These are phyloP conservation scores for Tulasnella calospora DNA, from an alignment of 768 basidiomycete genomes.

Conservation along the genomic window DNA sequence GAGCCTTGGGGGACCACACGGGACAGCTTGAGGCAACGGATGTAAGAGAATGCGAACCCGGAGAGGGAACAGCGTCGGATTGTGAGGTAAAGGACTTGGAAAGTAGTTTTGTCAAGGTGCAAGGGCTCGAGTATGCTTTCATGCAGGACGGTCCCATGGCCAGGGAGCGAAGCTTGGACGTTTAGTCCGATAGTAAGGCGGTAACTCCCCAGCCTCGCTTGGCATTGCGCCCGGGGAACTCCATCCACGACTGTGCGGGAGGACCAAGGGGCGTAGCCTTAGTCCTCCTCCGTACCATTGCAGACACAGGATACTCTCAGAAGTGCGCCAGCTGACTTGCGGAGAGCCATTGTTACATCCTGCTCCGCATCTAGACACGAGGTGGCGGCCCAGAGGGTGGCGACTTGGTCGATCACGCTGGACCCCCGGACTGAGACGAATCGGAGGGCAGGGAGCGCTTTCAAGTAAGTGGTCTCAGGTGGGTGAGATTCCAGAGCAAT, in stretches of 20 bases:
- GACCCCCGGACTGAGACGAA: neutral
- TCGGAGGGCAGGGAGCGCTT: neutral
- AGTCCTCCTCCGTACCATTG: neutral
- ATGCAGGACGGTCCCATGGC: too few relatives aligned
- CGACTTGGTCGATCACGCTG: neutral
- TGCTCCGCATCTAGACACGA: neutral
- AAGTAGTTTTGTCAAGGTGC: too few relatives aligned
- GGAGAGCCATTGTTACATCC: neutral
- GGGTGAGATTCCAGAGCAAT: neutral
- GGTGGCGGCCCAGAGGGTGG: neutral
- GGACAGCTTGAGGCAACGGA: too few relatives aligned
- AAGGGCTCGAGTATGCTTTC: too few relatives aligned
- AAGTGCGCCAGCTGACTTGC: neutral
- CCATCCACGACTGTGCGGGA: neutral
- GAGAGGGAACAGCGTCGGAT: too few relatives aligned
- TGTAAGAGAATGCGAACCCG: too few relatives aligned
- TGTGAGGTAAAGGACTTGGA: too few relatives aligned
- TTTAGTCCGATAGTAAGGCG: too few relatives aligned
- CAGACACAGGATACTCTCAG: neutral
- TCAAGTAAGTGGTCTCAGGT: neutral
- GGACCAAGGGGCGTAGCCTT: neutral
- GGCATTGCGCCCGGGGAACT: too few relatives aligned
- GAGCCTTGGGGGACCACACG: too few relatives aligned
- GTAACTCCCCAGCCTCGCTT: too few relatives aligned
- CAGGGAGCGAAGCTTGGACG: too few relatives aligned